These are phyloP conservation scores for Baudoinia panamericana DNA, from an alignment of 495 filamentous ascomycete species.

Conservation along the genomic window DNA sequence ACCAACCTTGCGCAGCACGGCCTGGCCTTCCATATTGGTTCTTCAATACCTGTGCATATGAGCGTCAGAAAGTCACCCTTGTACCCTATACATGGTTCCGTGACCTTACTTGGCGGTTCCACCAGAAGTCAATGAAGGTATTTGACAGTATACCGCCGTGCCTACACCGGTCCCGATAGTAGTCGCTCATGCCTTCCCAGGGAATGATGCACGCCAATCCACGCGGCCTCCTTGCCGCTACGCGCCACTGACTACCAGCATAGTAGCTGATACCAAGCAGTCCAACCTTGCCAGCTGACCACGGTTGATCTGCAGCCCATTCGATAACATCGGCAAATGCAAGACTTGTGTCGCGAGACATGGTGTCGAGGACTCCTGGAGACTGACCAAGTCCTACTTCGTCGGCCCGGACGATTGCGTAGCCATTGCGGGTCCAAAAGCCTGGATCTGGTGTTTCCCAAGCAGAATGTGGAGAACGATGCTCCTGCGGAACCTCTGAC, in stretches of 20 bases:
- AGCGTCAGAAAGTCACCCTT: too few relatives aligned
- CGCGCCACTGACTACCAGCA: slow-evolving; percentile 50
- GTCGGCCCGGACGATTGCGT: slow-evolving; percentile 47
- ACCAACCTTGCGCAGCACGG: slow-evolving; percentile 23
- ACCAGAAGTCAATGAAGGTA: slow-evolving; percentile 51
- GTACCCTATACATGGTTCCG: too few relatives aligned
- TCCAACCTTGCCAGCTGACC: slow-evolving; percentile 49
- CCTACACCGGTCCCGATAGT: slow-evolving; percentile 48
- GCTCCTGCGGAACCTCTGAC: slow-evolving; percentile 36
- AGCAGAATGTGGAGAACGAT: slow-evolving; percentile 36
- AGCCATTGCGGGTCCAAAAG: slow-evolving; percentile 47
- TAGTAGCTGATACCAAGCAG: slow-evolving; percentile 50
- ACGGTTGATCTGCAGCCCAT: slow-evolving; percentile 47
- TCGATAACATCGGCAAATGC: slow-evolving; percentile 48
- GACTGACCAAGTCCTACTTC: slow-evolving; percentile 47
- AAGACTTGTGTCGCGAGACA: slow-evolving; percentile 44
- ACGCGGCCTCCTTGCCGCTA: slow-evolving; percentile 45
- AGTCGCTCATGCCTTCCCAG: slow-evolving; percentile 57
- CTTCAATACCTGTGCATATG: slow-evolving; percentile 26
- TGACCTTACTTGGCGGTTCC: slow-evolving; percentile 53
- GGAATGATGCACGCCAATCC: slow-evolving; percentile 47
- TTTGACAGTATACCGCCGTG: slow-evolving; percentile 55
- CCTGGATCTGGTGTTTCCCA: slow-evolving; percentile 53
- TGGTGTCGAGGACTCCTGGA: slow-evolving; percentile 46
- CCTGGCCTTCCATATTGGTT: slow-evolving; percentile 48